Evolutionary conservation across 1,284 basidiomycete genomes (phyloP).

Genomic region (Cryptococcus maquisensis): DNA sequence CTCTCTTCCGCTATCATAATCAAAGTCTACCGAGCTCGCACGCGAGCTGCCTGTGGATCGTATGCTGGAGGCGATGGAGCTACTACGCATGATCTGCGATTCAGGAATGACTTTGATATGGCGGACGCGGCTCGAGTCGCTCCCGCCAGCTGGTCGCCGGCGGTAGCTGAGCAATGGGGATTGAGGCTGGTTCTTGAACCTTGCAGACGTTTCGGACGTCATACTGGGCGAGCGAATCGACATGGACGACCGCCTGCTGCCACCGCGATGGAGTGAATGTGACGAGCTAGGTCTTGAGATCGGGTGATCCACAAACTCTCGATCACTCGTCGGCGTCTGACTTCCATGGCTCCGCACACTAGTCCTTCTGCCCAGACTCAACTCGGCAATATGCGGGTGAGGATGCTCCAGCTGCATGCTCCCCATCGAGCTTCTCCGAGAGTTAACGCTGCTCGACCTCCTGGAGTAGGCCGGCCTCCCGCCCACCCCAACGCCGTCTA

Average conservation of each 20-base stretch:
- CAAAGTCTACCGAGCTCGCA: slow-evolving; percentile 26
- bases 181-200: slow-evolving; percentile 20
- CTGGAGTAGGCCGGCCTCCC: slow-evolving; percentile 39
- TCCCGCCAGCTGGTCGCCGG: slow-evolving; percentile 36
- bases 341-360: slow-evolving; percentile 41
- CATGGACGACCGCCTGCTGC: slow-evolving; percentile 25
- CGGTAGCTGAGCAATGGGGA: slow-evolving; percentile 45
- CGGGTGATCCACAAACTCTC: slow-evolving; percentile 21
- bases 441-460: slow-evolving; percentile 47
- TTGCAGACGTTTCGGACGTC: slow-evolving; percentile 17
- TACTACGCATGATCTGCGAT: slow-evolving; percentile 28
- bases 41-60: slow-evolving; percentile 35
- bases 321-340: slow-evolving; percentile 47
- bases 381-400: slow-evolving; percentile 22
- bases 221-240: slow-evolving; percentile 31
- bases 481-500: slow-evolving; percentile 17
- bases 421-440: slow-evolving; percentile 43
- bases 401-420: slow-evolving; percentile 37
- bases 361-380: slow-evolving; percentile 34
- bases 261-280: slow-evolving; percentile 26
- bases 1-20: slow-evolving; percentile 27
- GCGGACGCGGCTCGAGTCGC: slow-evolving; percentile 33
- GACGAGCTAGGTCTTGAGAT: slow-evolving; percentile 19
- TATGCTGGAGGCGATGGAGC: slow-evolving; percentile 34
- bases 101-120: slow-evolving; percentile 44